A percentile compares a stretch with the other conserved stretches of the same genome.
Evolutionary conservation across 2,329 filamentous ascomycete species (phyloP).

Genomic region (Neopestalotiopsis clavispora): DNA sequence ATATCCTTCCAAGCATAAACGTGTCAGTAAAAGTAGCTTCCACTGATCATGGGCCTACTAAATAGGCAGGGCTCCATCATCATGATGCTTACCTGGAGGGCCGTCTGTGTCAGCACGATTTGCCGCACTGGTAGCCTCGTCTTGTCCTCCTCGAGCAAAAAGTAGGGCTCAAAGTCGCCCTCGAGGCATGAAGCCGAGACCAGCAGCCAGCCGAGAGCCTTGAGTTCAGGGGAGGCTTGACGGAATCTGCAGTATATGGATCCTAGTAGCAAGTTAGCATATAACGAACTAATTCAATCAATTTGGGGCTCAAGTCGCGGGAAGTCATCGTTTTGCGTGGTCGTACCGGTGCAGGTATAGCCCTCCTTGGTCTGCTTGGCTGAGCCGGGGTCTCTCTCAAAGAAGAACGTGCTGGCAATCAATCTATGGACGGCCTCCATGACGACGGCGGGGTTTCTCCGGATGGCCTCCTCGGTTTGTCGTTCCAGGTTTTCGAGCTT

Average conservation of each 20-base stretch:
- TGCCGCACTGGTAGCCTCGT: slow-evolving; percentile 28
- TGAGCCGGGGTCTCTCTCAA: slow-evolving; percentile 34
- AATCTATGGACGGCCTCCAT: slow-evolving; percentile 35
- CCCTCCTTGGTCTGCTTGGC: slow-evolving; percentile 32
- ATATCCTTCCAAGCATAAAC: slow-evolving; percentile 24
- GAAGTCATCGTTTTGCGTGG: neutral
- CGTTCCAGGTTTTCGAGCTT: slow-evolving; percentile 32
- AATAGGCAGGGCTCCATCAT: slow-evolving; percentile 6
- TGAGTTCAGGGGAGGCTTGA: slow-evolving; percentile 31
- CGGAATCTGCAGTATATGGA: slow-evolving; percentile 36
- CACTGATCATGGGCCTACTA: neutral
- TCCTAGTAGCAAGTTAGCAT: slow-evolving; percentile 22
- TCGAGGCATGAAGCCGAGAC: slow-evolving; percentile 33
- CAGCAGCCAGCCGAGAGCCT: slow-evolving; percentile 36
- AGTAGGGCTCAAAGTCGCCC: slow-evolving; percentile 38
- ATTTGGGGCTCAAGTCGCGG: neutral
- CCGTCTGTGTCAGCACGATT: slow-evolving; percentile 30
- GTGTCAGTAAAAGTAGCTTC: neutral
- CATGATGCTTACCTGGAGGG: slow-evolving; percentile 25
- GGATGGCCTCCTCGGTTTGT: slow-evolving; percentile 30
- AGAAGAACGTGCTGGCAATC: slow-evolving; percentile 39
- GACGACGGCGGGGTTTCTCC: slow-evolving; percentile 29
- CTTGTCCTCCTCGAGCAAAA: slow-evolving; percentile 32
- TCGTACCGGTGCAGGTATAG: slow-evolving; percentile 35
- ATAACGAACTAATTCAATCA: neutral